phyloP scores from a whole-genome alignment of 495 filamentous ascomycete species.

The Neurospora cerealis region DNA sequence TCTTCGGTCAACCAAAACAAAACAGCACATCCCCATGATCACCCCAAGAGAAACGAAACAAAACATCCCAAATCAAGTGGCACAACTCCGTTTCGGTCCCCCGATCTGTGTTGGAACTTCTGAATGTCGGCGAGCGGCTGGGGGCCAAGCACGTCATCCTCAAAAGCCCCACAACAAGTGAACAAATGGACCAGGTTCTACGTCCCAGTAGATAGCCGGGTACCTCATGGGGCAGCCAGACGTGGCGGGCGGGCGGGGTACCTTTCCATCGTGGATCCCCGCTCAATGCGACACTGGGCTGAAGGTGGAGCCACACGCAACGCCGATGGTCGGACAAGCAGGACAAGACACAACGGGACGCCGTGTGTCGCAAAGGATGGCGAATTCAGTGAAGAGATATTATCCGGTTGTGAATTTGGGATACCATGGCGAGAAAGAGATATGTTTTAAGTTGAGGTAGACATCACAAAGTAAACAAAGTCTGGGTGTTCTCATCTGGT shows the following conservation, averaged over 20 bases:
- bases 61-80: background rate
- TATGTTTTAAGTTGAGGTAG: background rate
- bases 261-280: background rate
- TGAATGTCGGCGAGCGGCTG: background rate
- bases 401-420: background rate
- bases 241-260: background rate
- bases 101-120: background rate
- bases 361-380: background rate
- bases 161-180: slow-evolving; percentile 2
- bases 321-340: background rate
- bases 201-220: background rate
- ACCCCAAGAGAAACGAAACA: background rate
- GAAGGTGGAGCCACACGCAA: background rate
- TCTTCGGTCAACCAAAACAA: background rate
- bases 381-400: background rate
- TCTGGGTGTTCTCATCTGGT: background rate
- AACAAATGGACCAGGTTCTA: background rate
- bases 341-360: background rate
- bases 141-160: slow-evolving; percentile 15
- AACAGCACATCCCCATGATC: background rate
- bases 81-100: background rate
- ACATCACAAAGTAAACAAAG: background rate
- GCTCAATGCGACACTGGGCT: background rate
- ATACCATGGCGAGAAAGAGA: background rate
- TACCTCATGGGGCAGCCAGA: background rate